Percentiles rank a stretch among this genome's conserved stretches.
phyloP scores from a whole-genome alignment of 768 basidiomycete genomes.

The Lyophyllum semitale region DNA sequence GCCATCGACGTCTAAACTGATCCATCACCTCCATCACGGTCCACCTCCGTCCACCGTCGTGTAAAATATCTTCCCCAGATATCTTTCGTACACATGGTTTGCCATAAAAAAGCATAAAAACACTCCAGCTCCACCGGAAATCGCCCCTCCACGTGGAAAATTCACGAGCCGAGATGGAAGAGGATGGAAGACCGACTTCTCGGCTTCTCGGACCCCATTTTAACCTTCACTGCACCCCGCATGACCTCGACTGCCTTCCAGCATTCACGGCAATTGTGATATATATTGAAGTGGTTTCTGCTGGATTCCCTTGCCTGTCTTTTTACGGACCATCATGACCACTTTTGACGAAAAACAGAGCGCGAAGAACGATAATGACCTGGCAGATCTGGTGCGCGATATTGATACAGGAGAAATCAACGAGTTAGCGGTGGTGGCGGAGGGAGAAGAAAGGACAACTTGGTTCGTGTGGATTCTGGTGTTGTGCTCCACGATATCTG shows the following conservation, averaged over 20 bases:
- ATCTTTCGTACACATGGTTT: neutral
- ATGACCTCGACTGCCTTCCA: constrained; percentile 7
- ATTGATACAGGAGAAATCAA: constrained; percentile 56
- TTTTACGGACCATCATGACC: constrained; percentile 10
- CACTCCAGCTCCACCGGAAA: neutral
- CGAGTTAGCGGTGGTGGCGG: constrained; percentile 58
- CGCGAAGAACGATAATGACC: constrained; percentile 12
- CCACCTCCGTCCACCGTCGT: neutral
- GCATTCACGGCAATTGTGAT: neutral
- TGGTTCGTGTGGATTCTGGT: constrained; percentile 83
- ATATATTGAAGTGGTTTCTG: neutral
- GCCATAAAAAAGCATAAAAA: no score
- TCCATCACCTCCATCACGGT: neutral
- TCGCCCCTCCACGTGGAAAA: neutral
- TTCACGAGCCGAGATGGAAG: neutral
- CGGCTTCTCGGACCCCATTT: constrained; percentile 11
- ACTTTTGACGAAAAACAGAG: constrained; percentile 16
- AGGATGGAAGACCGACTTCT: constrained; percentile 1
- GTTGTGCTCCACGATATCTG: constrained; percentile 72
- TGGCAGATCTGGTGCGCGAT: constrained; percentile 21
- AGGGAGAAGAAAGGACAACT: constrained; percentile 67
- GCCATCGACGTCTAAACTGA: neutral
- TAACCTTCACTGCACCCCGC: constrained; percentile 2
- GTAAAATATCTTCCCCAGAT: neutral
- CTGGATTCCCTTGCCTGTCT: neutral